Base-by-base conservation (phyloP, 1,139 yeast genomes). In the Kodamaea ohmeri region DNA sequence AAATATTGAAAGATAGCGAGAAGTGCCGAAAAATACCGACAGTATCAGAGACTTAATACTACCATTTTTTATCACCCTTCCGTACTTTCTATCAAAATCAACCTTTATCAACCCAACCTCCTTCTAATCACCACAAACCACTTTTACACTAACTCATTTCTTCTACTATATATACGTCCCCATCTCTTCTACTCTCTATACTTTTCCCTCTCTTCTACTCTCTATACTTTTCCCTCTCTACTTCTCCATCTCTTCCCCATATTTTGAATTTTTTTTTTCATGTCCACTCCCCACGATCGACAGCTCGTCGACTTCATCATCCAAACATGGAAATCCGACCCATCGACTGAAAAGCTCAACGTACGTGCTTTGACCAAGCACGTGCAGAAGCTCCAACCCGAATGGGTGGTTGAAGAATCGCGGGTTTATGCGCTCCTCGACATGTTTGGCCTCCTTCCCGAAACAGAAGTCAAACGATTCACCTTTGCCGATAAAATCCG, bases 291-390 rank as follows among this genome's bases (percentile, higher is more conserved):
- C 2, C 76, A 74, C 45, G 83, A 80, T 42, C 67, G 84, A 36
- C 80, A 81, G 55, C 67, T 84, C 15, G 80, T 83, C 12, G 79
- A 76, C 37, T 76, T 71, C 28, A 80, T 83, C 18, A 73, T 82
- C 36, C 65, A 69, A 6, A 59, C 83, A 15, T 85, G 94, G 92
- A 79, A 76, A 48, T 71, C 72, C 42, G 88, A 83, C 49, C 80
- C 88, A 2, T 60, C 71, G 2, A 73, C 81, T 9, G 90, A 83
- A 54, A 62, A 73, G 2, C 56, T 81, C 17, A 82, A 84, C 1
- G 61, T 74, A 11, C 63, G 67, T 7, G 79, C 80, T 47, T 63
- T 85, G 21, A 80, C 75, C 45, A 67, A 65, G 0, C 51, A 72
- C 16, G 66, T 86, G 30, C 78, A 76, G 48, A 46, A 56, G 29